Base-by-base conservation (phyloP, 805 yeast species). In the Blastobotrys muscicola region DNA sequence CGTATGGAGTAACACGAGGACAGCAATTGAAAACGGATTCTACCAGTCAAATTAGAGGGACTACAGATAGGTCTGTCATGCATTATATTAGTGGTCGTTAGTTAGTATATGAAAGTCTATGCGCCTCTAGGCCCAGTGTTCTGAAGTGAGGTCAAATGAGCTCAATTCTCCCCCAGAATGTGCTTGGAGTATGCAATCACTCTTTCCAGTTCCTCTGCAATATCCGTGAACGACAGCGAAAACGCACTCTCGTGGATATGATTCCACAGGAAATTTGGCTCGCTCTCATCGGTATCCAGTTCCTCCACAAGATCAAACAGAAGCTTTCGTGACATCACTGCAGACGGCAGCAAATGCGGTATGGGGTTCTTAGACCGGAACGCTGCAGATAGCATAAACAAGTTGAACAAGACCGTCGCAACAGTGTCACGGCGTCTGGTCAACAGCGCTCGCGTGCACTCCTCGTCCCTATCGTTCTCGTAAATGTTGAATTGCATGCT, bases 221-320 rank as follows among this genome's bases (percentile, higher is more conserved):
- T 65, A 14, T 65, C 64, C 0, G 75, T 71, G 46, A 70, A 69
- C 0, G 76, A 70, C 40, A 69, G 64, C 1, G 75, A 65, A 51
- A 71, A 71, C 1, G 75, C 75, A 59, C 71, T 63, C 8, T 72
- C 72, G 48, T 72, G 76, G 26, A 72, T 65, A 38, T 67, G 68
- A 8, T 65, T 64, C 77, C 76, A 72, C 46, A 70, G 66, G 45
- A 49, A 59, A 60, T 41, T 32, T 14, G 48, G 50, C 10, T 39
- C 47, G 15, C 30, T 12, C 15, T 29, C 29, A 12, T 33, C 46
- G 58, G 23, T 29, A 5, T 32, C 43, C 38, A 67, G 50, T 33
- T 60, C 52, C 2, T 59, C 56, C 6, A 71, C 63, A 23, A 61
- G 58, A 39, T 71, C 71, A 44, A 63, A 71, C 20, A 72, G 50